A percentile compares a stretch with the other conserved stretches of the same genome.
phyloP scores from a whole-genome alignment of 73 alveolate genomes.

The Blepharisma japonicum region DNA sequence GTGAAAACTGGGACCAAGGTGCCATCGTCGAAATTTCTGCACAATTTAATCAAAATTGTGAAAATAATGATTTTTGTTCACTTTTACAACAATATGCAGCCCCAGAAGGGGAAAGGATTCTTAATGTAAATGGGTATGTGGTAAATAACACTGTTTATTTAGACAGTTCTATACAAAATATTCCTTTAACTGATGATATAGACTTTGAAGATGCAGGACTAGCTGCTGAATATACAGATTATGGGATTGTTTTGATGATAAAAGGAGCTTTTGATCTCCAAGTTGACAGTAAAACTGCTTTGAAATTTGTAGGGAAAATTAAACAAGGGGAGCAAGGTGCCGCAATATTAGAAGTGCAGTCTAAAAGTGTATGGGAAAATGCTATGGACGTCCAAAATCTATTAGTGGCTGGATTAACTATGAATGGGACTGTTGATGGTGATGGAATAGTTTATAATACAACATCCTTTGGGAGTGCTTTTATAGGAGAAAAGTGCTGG shows the following conservation, averaged over 20 bases:
- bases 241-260: not conserved
- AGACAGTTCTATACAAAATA: not conserved
- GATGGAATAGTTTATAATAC: not conserved
- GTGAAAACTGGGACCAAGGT: not conserved
- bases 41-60: not conserved
- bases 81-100: not conserved
- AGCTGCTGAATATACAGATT: not conserved
- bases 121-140: not conserved
- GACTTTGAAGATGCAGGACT: slow-evolving; percentile 12
- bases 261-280: not conserved
- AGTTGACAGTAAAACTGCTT: slow-evolving; percentile 2
- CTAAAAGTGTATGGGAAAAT: slow-evolving; percentile 2
- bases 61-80: not conserved
- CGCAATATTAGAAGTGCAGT: slow-evolving; percentile 4
- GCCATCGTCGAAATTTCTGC: not conserved
- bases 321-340: not conserved
- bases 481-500: not conserved
- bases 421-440: not conserved
- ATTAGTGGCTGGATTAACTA: not conserved
- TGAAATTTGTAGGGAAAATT: not conserved
- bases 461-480: not conserved
- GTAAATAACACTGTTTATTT: not conserved
- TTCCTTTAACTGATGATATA: not conserved
- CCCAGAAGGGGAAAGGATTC: not conserved
- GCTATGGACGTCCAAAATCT: not conserved